Evolutionary conservation across 75 land plant species (phyloP), one percentile per base, ranked within the genome.

Genomic region (Adiantum capillusveneris): DNA sequence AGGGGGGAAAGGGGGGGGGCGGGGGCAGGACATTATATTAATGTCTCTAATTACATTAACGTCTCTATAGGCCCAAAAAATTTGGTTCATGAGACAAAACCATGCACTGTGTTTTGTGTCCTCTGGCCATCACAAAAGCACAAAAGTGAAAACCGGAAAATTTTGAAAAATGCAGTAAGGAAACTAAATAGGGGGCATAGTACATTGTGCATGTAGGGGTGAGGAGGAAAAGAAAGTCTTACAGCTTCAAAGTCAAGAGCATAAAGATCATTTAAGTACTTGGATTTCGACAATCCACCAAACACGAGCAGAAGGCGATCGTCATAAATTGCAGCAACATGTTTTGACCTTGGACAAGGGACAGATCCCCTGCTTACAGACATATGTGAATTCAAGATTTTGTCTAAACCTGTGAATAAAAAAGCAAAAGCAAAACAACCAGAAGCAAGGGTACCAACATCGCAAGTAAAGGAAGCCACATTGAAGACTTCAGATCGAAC

Each of bases 161-260:
- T n/a, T n/a, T n/a, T n/a, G n/a, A n/a, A n/a, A n/a, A n/a, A n/a
- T n/a, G n/a, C n/a, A n/a, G n/a, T n/a, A n/a, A n/a, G n/a, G n/a
- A n/a, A n/a, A n/a, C n/a, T n/a, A n/a, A n/a, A n/a, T n/a, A n/a
- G n/a, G n/a, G n/a, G n/a, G n/a, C n/a, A n/a, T n/a, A n/a, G n/a
- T n/a, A n/a, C n/a, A n/a, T n/a, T n/a, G n/a, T n/a, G n/a, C n/a
- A n/a, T 55, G 29, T 3, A 50, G 3, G 21, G 52, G 57, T 22
- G 37, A 56, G 20, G 41, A 21, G 45, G 25, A 27, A 43, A 28
- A 13, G 19, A 63, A 11, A 43, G 18, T 26, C 86, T 44, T 66
- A 94, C 98, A 29, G 88, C 75, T 59, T 94, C 96, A 73, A 94
- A 94, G 63, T 94, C 96, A 39, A 94, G 86, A 2, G 98, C 85